These are phyloP conservation scores for Microsporum canis DNA, from an alignment of 2,329 filamentous ascomycete species.

Conservation along the genomic window DNA sequence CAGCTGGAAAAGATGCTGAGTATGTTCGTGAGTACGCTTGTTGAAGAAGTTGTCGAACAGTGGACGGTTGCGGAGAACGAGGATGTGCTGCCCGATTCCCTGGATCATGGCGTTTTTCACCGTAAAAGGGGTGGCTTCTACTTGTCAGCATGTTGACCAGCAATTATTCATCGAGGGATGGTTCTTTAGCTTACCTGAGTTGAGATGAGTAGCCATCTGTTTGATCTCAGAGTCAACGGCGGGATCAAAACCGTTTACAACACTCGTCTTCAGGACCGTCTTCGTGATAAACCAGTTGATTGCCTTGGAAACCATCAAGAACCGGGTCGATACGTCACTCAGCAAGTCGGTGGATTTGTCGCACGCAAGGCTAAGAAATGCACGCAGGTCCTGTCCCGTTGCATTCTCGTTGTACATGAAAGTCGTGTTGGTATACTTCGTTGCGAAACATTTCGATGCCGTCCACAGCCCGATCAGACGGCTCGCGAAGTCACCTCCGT, in stretches of 20 bases:
- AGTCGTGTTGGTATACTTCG: conserved; percentile 4
- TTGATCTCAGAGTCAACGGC: conserved; percentile 17
- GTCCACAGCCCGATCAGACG: conserved; percentile 13
- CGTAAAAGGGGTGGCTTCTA: conserved; percentile 14
- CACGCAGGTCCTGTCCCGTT: conserved; percentile 13
- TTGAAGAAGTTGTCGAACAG: conserved; percentile 20
- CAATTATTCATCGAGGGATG: background rate
- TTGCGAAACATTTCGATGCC: conserved; percentile 7
- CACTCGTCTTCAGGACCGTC: conserved; percentile 17
- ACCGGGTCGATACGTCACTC: conserved; percentile 16
- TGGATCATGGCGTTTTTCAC: conserved; percentile 17
- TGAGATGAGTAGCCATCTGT: conserved; percentile 14
- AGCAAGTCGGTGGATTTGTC: conserved; percentile 16
- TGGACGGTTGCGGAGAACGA: conserved; percentile 14
- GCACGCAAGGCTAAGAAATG: conserved; percentile 17
- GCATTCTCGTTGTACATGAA: conserved; percentile 1
- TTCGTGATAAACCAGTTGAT: conserved; percentile 21
- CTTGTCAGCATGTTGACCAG: background rate
- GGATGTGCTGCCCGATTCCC: conserved; percentile 17
- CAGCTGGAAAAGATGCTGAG: conserved; percentile 16
- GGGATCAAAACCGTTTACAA: conserved; percentile 20
- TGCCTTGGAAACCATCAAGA: conserved; percentile 19
- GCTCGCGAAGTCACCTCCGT: background rate
- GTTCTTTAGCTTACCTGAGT: conserved; percentile 14
- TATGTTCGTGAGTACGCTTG: conserved; percentile 14